Percentiles rank a stretch among this genome's conserved stretches.
These are phyloP conservation scores for Exophiala phaeomuriformis DNA, from an alignment of 2,329 filamentous ascomycete species.

Conservation along the genomic window DNA sequence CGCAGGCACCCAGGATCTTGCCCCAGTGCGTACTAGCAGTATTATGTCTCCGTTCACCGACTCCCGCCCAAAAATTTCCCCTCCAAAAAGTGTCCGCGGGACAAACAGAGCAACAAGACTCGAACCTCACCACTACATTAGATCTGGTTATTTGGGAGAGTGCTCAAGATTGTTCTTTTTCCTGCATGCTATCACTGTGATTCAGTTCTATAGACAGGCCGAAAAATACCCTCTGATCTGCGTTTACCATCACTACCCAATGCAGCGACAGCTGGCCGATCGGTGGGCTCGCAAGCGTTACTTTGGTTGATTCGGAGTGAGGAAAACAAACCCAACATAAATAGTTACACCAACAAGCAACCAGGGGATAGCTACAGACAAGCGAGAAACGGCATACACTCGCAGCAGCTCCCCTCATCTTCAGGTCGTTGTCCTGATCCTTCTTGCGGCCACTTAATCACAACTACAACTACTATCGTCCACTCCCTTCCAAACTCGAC, in stretches of 20 bases:
- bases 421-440: background rate
- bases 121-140: background rate
- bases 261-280: conserved; percentile 49
- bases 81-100: background rate
- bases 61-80: background rate
- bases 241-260: conserved; percentile 26
- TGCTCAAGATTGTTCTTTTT: background rate
- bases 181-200: background rate
- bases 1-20: too few species aligned
- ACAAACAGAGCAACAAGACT: too few species aligned
- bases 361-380: background rate
- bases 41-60: background rate
- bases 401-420: background rate
- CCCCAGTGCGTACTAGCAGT: background rate
- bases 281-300: conserved; percentile 43
- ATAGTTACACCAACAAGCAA: background rate
- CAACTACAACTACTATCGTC: background rate
- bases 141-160: background rate
- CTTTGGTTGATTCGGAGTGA: conserved; percentile 33
- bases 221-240: background rate
- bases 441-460: conserved; percentile 1
- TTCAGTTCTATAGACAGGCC: background rate
- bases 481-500: conserved; percentile 1
- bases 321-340: background rate
- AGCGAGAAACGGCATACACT: conserved; percentile 1